These are phyloP conservation scores for Areca catechu DNA, from an alignment of 176 grass and related monocot genomes.

Conservation along the genomic window DNA sequence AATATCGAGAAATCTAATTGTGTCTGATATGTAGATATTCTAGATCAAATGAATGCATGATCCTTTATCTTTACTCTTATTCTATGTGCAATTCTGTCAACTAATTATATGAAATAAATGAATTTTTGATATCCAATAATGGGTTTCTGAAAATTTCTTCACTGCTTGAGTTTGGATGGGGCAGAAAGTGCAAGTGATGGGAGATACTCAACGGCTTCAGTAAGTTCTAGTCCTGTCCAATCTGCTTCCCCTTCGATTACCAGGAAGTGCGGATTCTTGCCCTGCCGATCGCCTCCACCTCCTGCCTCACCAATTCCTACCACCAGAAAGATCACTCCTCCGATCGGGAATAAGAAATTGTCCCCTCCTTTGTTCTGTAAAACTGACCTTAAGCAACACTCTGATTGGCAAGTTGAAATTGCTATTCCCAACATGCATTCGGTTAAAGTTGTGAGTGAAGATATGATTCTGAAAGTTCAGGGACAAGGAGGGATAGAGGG, in stretches of 20 bases:
- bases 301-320: conserved; percentile 49
- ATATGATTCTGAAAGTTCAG: conserved; percentile 30
- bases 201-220: conserved; percentile 28
- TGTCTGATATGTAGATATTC: too few relatives aligned
- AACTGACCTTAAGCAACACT: conserved; percentile 17
- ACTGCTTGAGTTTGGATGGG: conserved; percentile 22
- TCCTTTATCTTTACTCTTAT: too few relatives aligned
- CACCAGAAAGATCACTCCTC: conserved; percentile 28
- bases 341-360: conserved; percentile 60
- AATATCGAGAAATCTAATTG: too few relatives aligned
- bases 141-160: neutral
- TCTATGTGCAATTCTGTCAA: too few relatives aligned
- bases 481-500: conserved; percentile 15
- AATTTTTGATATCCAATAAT: too few relatives aligned
- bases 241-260: conserved; percentile 25
- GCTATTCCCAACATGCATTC: conserved; percentile 30
- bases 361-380: conserved; percentile 32
- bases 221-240: conserved; percentile 26
- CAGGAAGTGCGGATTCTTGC: conserved; percentile 33
- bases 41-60: too few relatives aligned
- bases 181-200: conserved; percentile 48
- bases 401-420: conserved; percentile 35
- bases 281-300: conserved; percentile 47
- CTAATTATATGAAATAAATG: too few relatives aligned
- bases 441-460: conserved; percentile 39